These are phyloP conservation scores for Umbilicaria muhlenbergii DNA, from an alignment of 495 filamentous ascomycete genomes.

Conservation along the genomic window DNA sequence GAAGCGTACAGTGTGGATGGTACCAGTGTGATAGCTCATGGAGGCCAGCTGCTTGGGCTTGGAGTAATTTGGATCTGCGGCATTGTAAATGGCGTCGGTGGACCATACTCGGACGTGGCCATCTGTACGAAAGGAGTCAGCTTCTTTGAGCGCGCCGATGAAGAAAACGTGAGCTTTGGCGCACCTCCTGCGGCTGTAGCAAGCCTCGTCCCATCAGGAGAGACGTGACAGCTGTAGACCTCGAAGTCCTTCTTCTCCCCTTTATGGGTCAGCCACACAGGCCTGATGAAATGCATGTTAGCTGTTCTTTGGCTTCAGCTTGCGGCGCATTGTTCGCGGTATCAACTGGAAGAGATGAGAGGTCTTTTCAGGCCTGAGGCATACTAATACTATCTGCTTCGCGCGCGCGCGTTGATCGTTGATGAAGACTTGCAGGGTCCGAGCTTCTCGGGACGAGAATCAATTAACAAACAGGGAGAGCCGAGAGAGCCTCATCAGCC, in stretches of 20 bases:
- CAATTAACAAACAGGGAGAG: no score
- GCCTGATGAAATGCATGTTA: constrained; percentile 81
- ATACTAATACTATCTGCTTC: no score
- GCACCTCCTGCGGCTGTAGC: constrained; percentile 87
- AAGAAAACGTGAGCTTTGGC: constrained; percentile 12
- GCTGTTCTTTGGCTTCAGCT: background rate
- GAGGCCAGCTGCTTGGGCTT: constrained; percentile 91
- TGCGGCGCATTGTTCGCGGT: no score
- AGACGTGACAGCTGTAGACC: constrained; percentile 94
- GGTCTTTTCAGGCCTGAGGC: no score
- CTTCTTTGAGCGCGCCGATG: constrained; percentile 5
- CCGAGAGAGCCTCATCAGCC: no score
- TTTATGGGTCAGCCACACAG: constrained; percentile 79
- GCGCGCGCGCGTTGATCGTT: no score
- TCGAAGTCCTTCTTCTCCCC: constrained; percentile 95
- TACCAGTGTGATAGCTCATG: constrained; percentile 95
- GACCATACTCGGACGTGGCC: constrained; percentile 97
- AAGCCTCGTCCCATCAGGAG: constrained; percentile 77
- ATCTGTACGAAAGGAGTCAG: constrained; percentile 36
- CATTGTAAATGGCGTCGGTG: constrained; percentile 77
- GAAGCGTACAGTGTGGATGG: constrained; percentile 92
- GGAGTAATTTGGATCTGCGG: constrained; percentile 45
- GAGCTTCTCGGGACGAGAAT: no score
- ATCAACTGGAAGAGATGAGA: no score
- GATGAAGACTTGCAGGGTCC: no score